Conservation (phyloP, 148 eudicot species). For the Rhododendron mucronatum region DNA sequence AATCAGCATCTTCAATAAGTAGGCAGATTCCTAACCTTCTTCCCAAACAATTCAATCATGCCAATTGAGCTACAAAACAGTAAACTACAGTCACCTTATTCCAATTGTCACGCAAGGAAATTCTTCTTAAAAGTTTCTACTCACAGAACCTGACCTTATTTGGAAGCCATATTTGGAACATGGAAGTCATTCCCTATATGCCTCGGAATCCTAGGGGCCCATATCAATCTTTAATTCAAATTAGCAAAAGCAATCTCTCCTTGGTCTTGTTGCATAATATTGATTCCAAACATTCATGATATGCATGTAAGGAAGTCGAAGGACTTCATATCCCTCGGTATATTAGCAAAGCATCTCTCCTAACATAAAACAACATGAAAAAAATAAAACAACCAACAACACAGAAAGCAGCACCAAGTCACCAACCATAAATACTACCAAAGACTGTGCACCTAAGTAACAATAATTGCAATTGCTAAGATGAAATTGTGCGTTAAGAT, state of each 20-base stretch:
- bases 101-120: not conserved
- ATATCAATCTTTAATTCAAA: not conserved
- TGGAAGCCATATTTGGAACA: not conserved
- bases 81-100: not conserved
- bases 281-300: not conserved
- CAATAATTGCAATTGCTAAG: not conserved
- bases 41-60: not conserved
- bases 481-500: not conserved
- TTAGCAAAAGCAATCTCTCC: not conserved
- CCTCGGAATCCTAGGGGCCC: not conserved
- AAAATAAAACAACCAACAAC: too few species aligned
- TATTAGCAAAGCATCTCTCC: not conserved
- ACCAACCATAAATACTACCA: not conserved
- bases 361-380: too few species aligned
- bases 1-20: not conserved
- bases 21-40: not conserved
- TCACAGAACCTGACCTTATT: not conserved
- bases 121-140: not conserved
- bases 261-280: not conserved
- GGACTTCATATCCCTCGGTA: not conserved
- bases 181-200: not conserved
- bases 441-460: not conserved
- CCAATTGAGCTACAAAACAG: not conserved
- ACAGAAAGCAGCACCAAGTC: too few species aligned
- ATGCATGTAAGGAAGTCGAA: not conserved